Percentiles rank a stretch among this genome's conserved stretches.
Evolutionary conservation across 805 yeast species (phyloP).

Genomic region (Zygosaccharomyces lentus): DNA sequence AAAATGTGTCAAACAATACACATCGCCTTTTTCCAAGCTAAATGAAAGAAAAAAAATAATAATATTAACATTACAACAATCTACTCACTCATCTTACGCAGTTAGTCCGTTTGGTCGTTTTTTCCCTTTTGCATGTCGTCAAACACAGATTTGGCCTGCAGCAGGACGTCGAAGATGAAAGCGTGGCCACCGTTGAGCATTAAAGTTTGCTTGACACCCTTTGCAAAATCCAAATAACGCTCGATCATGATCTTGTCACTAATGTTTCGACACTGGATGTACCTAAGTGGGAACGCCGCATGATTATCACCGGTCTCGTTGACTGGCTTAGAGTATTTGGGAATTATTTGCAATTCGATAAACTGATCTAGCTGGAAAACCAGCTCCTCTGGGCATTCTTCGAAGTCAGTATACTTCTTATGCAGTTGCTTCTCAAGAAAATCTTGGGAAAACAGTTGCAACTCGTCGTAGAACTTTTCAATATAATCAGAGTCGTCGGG

Average conservation of each 20-base stretch:
- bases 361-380: slow-evolving; percentile 39
- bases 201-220: slow-evolving; percentile 42
- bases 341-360: slow-evolving; percentile 33
- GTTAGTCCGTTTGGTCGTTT: neutral
- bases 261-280: slow-evolving; percentile 13
- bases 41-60: no score
- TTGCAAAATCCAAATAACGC: slow-evolving; percentile 37
- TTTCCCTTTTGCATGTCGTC: slow-evolving; percentile 28
- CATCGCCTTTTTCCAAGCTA: no score
- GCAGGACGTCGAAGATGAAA: slow-evolving; percentile 52
- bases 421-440: slow-evolving; percentile 20
- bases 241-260: slow-evolving; percentile 24
- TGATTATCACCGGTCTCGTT: neutral
- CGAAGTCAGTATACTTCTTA: slow-evolving; percentile 39
- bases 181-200: slow-evolving; percentile 56
- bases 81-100: no score
- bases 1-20: no score
- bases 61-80: no score
- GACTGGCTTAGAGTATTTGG: slow-evolving; percentile 15
- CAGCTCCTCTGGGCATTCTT: slow-evolving; percentile 37
- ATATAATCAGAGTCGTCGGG: slow-evolving; percentile 53
- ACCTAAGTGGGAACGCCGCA: slow-evolving; percentile 2
- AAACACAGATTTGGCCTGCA: slow-evolving; percentile 47
- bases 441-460: slow-evolving; percentile 26
- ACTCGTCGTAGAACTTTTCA: slow-evolving; percentile 45